Evolutionary conservation across 495 filamentous ascomycete genomes (phyloP), one percentile per base, ranked within the genome.

Genomic region (Podospora didyma): DNA sequence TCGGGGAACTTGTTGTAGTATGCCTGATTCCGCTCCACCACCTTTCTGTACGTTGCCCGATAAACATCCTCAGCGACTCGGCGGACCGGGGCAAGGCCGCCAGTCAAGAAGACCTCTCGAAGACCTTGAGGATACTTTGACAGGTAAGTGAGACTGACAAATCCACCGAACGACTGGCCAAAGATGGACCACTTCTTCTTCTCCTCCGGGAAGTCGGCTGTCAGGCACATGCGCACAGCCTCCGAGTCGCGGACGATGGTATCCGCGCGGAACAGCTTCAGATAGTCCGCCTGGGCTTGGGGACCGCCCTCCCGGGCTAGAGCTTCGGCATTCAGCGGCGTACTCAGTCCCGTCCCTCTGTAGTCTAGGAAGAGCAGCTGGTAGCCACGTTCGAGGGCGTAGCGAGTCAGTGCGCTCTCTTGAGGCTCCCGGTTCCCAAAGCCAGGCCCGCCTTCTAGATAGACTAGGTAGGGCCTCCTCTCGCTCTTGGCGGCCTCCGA

Each of bases 121-220:
- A 97, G 74, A 1, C 88, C 85, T 34, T 90, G 80, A 0, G 90
- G 90, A 58, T 82, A 86, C 55, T 86, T 81, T 16, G 89, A 94
- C 10, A 97, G 78, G 70, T 96, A 97, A 23, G 86, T 88, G 16
- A 88, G 75, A 6, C 77, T 75, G 56, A 88, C 92, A 71, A 96
- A 96, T 1, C 93, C 94, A 28, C 94, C 93, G 66, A 94, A 97
- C 19, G 87, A 91, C 72, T 97, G 93, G 11, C 94, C 94, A 47
- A 95, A 83, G 31, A 89, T 76, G 42, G 75, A 78, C 93, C 94
- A 97, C 72, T 88, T 88, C 62, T 84, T 81, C 63, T 89, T 83
- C 16, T 86, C 83, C 19, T 79, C 74, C 0, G 89, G 86, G 46
- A 85, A 89, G 19, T 87, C 83, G 3, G 76, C 71, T 0, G 87